phyloP scores from a whole-genome alignment of 345 rosid species.

The Geranium rotundifolium region DNA sequence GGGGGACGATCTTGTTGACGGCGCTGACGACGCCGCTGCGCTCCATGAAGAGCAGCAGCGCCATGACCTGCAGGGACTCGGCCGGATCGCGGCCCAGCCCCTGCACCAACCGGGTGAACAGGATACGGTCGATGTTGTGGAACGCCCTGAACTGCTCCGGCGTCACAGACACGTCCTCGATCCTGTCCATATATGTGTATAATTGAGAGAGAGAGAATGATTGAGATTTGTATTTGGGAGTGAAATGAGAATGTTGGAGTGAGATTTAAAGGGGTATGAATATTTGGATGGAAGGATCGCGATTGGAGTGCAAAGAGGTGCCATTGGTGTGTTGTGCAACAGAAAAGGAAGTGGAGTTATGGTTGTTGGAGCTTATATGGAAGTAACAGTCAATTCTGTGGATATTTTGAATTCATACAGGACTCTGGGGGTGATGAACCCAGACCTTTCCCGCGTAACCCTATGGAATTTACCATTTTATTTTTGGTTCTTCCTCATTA shows the following conservation, averaged over 20 bases:
- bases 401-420: background rate
- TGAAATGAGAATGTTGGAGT: background rate
- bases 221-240: background rate
- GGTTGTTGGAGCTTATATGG: background rate
- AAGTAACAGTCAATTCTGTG: background rate
- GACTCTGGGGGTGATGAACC: background rate
- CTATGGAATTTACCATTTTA: too few relatives aligned
- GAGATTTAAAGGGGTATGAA: background rate
- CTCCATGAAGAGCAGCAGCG: constrained; percentile 53
- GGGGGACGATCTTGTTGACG: constrained; percentile 13
- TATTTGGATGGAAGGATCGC: background rate
- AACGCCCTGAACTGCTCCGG: constrained; percentile 35
- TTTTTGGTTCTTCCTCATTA: too few relatives aligned
- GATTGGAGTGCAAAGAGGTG: background rate
- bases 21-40: constrained; percentile 13
- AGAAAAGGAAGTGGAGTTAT: background rate
- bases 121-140: constrained; percentile 42
- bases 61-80: constrained; percentile 45
- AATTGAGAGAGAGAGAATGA: too few relatives aligned
- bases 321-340: background rate
- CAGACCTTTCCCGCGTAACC: background rate
- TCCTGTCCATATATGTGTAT: too few relatives aligned
- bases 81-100: constrained; percentile 30
- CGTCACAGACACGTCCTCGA: constrained; percentile 1
- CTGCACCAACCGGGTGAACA: constrained; percentile 34